Evolutionary conservation across 805 yeast genomes (phyloP), one percentile per base, ranked within the genome.

Genomic region (Vanderwaltozyma polyspora): DNA sequence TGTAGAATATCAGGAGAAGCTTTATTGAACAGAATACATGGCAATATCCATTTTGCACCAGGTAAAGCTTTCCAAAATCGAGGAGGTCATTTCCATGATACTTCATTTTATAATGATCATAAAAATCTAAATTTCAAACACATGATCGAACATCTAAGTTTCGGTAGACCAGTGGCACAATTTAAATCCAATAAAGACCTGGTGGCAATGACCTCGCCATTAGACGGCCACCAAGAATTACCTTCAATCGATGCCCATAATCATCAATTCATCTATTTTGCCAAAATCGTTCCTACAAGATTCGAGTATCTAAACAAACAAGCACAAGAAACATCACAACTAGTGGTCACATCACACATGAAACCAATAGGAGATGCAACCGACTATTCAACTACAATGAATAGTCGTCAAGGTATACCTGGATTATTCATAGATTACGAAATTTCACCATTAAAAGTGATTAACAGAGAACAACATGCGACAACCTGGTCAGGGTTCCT

Each of bases 11-110:
- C 70, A 42, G 98, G 98, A 21, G 66, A 70, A 16, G 79, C 93
- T 6, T 64, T 73, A 45, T 74, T 91, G 51, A 83, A 83, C 59
- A 74, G 94, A 60, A 80, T 91, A 29, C 77, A 80, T 16, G 98
- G 98, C 31, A 81, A 84, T 50, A 62, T 91, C 42, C 97, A 91
- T 63, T 86, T 91, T 67, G 95, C 96, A 1, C 97, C 98, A 4
- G 98, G 98, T 27, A 75, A 80, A 18, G 76, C 93, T 2, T 68
- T 66, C 48, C 71, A 77, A 26, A 57, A 60, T 37, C 39, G 36
- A 7, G 74, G 73, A 13, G 68, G 69, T 33, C 98, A 91, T 56
- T 67, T 73, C 39, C 98, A 91, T 62, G 98, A 91, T 52, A 59
- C 81, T 35, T 79, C 94, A 6, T 65, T 84, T 34, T 91, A 72